Percentiles rank a stretch among this genome's conserved stretches.
Conservation (phyloP, 257 asterid species). For the Haberlea rhodopensis region DNA sequence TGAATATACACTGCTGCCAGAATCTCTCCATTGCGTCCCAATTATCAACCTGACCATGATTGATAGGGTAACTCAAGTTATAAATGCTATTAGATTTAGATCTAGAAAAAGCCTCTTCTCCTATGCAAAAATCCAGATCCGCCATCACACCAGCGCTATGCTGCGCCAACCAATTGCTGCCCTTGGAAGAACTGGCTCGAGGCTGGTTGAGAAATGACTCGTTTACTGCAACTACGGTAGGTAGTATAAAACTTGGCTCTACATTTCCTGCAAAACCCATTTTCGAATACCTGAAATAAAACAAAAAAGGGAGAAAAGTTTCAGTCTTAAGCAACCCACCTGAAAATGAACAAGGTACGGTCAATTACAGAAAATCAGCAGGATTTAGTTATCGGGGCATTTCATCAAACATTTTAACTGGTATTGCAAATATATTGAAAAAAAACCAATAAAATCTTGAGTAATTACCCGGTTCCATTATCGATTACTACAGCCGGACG, state of each 20-base stretch:
- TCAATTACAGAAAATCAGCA: not conserved
- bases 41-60: conserved; percentile 85
- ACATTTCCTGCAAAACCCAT: conserved; percentile 98
- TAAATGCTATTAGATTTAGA: conserved; percentile 60
- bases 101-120: conserved; percentile 81
- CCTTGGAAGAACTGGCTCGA: conserved; percentile 53
- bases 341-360: not conserved
- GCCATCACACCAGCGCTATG: conserved; percentile 97
- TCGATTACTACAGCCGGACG: conserved; percentile 94
- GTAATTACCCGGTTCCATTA: conserved; percentile 83
- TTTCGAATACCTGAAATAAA: conserved; percentile 65
- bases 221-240: conserved; percentile 79
- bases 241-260: conserved; percentile 80
- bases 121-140: conserved; percentile 85
- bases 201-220: conserved; percentile 79
- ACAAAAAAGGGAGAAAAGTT: not conserved
- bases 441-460: too few relatives aligned
- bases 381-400: too few relatives aligned
- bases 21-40: conserved; percentile 98
- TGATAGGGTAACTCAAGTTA: conserved; percentile 73
- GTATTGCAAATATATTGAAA: too few relatives aligned
- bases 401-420: too few relatives aligned
- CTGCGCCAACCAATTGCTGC: conserved; percentile 76
- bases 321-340: conserved; percentile 5
- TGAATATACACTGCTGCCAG: conserved; percentile 94